phyloP scores from a whole-genome alignment of 805 yeast genomes.

The Metschnikowia lochheadii region DNA sequence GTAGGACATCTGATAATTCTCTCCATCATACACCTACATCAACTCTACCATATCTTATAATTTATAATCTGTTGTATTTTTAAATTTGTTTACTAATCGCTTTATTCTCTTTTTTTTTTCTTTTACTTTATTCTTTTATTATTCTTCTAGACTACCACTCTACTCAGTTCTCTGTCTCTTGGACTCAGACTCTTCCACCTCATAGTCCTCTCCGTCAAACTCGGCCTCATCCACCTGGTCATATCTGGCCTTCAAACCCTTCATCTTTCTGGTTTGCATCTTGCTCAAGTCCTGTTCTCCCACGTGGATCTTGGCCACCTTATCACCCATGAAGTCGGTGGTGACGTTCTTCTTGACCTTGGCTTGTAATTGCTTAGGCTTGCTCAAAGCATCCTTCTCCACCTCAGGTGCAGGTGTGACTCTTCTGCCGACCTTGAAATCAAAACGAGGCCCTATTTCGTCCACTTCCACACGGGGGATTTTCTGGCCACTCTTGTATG shows the following conservation, averaged over 20 bases:
- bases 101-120: not conserved
- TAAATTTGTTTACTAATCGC: too few relatives aligned
- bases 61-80: not conserved
- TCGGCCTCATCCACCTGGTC: slow-evolving; percentile 59
- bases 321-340: slow-evolving; percentile 88
- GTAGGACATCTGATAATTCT: not conserved
- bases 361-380: slow-evolving; percentile 76
- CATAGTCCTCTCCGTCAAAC: slow-evolving; percentile 53
- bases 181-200: slow-evolving; percentile 32
- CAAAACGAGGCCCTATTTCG: slow-evolving; percentile 94
- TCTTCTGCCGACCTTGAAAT: slow-evolving; percentile 86
- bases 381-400: slow-evolving; percentile 82
- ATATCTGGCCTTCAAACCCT: slow-evolving; percentile 85
- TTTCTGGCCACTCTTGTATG: slow-evolving; percentile 79
- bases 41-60: too few relatives aligned
- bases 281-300: slow-evolving; percentile 90
- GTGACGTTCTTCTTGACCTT: slow-evolving; percentile 86
- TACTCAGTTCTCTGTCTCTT: slow-evolving; percentile 31
- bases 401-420: slow-evolving; percentile 79
- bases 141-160: not conserved
- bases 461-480: slow-evolving; percentile 91
- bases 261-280: slow-evolving; percentile 96
- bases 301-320: slow-evolving; percentile 92
- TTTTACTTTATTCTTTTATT: not conserved
- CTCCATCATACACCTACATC: too few relatives aligned